These are phyloP conservation scores for Fusarium sp. DNA, from an alignment of 2,329 filamentous ascomycete species.

Conservation along the genomic window DNA sequence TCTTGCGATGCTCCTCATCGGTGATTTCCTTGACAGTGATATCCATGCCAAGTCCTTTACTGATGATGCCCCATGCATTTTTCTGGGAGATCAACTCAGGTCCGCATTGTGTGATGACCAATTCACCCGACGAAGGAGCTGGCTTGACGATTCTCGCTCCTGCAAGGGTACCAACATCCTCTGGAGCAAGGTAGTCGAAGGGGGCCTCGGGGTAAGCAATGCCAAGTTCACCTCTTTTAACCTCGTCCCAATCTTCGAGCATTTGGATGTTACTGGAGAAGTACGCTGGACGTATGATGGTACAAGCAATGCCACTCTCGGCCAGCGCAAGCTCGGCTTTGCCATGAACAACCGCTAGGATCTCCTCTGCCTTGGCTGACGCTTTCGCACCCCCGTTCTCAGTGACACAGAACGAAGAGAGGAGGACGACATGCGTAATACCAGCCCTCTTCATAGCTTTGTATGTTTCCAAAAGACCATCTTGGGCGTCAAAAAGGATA, in stretches of 20 bases:
- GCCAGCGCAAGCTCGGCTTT: constrained; percentile 22
- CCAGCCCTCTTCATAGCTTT: constrained; percentile 22
- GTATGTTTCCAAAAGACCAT: constrained; percentile 8
- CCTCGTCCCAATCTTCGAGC: constrained; percentile 4
- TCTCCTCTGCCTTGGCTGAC: not conserved
- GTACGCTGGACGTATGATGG: constrained; percentile 11
- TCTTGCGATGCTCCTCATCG: not conserved
- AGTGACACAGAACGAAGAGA: constrained; percentile 6
- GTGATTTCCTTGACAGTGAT: constrained; percentile 14
- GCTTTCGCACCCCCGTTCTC: constrained; percentile 2
- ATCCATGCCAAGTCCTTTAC: not conserved
- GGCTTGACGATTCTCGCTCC: not conserved
- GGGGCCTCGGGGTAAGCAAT: not conserved
- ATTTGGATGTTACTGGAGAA: constrained; percentile 23
- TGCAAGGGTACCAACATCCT: constrained; percentile 18
- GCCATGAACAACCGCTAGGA: constrained; percentile 9
- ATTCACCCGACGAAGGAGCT: fast-evolving
- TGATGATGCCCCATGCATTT: constrained; percentile 8
- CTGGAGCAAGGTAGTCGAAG: constrained; percentile 28
- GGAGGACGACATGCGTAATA: constrained; percentile 14
- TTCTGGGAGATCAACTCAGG: constrained; percentile 12
- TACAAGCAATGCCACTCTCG: not conserved
- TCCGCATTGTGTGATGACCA: constrained; percentile 15
- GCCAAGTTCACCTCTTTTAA: constrained; percentile 4
- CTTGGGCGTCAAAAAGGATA: constrained; percentile 12